These are phyloP conservation scores for Tetradesmus obliquus DNA, from an alignment of 139 green algal genomes.

Conservation along the genomic window DNA sequence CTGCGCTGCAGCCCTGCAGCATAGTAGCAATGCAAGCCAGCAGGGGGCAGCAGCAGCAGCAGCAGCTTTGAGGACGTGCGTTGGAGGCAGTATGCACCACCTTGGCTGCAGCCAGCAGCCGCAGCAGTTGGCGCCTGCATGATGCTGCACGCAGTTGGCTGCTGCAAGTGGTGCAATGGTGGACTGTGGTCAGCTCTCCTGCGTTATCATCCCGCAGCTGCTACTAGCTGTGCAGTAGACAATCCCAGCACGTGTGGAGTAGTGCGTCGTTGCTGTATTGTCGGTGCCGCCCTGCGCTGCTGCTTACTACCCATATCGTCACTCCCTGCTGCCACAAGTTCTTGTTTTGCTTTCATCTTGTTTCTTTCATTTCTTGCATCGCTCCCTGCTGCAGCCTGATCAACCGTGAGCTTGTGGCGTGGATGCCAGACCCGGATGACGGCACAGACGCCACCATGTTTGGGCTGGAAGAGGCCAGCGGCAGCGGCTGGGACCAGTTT, in stretches of 20 bases:
- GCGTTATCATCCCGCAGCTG: no score
- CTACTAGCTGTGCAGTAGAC: no score
- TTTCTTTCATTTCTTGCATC: not conserved
- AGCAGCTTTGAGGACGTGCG: not conserved
- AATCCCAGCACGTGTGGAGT: no score
- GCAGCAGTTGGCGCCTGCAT: not conserved
- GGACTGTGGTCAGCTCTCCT: no score
- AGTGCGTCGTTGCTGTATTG: no score
- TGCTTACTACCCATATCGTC: not conserved
- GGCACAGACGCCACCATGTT: constrained; percentile 42
- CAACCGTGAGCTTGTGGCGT: constrained; percentile 81
- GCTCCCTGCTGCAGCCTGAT: constrained; percentile 37
- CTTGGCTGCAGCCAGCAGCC: not conserved
- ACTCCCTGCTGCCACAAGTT: not conserved
- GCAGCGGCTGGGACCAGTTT: constrained; percentile 92
- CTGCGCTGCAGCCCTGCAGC: not conserved
- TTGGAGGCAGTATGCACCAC: not conserved
- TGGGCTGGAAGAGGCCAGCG: constrained; percentile 49
- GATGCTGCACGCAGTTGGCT: no score
- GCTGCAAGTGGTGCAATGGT: not conserved
- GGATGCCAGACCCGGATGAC: constrained; percentile 70
- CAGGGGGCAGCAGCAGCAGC: not conserved
- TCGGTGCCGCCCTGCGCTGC: not conserved
- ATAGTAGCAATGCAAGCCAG: not conserved
- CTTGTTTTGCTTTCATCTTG: no score